These are phyloP conservation scores for Coniferiporia sulphurascens DNA, from an alignment of 1,284 basidiomycete genomes.

Conservation along the genomic window DNA sequence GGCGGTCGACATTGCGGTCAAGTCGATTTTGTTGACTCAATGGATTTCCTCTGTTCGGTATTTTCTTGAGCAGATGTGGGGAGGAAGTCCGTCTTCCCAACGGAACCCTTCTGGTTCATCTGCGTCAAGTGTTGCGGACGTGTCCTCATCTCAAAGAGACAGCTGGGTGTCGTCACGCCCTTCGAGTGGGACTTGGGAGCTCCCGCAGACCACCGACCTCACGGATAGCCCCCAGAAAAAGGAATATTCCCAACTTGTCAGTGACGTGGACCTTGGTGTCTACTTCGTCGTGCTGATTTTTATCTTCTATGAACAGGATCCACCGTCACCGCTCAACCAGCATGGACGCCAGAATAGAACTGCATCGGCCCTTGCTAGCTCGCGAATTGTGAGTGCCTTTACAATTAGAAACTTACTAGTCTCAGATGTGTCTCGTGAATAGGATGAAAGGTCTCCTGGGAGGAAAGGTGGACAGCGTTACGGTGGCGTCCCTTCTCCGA, in stretches of 20 bases:
- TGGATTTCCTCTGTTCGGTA: background rate
- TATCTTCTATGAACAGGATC: constrained; percentile 10
- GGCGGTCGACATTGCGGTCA: constrained; percentile 24
- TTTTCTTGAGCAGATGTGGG: constrained; percentile 49
- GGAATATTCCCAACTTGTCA: constrained; percentile 45
- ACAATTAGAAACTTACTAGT: constrained; percentile 37
- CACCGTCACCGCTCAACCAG: constrained; percentile 35
- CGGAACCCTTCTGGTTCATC: constrained; percentile 63
- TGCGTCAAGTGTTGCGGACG: constrained; percentile 46
- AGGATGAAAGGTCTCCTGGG: constrained; percentile 37
- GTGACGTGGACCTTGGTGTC: constrained; percentile 15
- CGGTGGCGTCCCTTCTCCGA: constrained; percentile 36
- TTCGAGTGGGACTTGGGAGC: constrained; percentile 56
- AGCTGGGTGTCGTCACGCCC: constrained; percentile 50
- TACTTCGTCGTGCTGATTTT: constrained; percentile 16
- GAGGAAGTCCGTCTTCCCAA: constrained; percentile 43
- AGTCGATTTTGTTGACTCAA: constrained; percentile 7
- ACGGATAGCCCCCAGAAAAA: constrained; percentile 43
- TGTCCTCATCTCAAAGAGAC: constrained; percentile 45
- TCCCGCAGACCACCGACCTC: constrained; percentile 33
- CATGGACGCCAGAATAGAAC: constrained; percentile 45
- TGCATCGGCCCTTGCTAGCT: constrained; percentile 35
- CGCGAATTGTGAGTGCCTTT: constrained; percentile 39
- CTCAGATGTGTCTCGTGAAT: constrained; percentile 42
- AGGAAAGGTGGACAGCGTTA: constrained; percentile 32